Evolutionary conservation across 768 basidiomycete species (phyloP), one percentile per base, ranked within the genome.

Genomic region (Lentinula aciculospora): DNA sequence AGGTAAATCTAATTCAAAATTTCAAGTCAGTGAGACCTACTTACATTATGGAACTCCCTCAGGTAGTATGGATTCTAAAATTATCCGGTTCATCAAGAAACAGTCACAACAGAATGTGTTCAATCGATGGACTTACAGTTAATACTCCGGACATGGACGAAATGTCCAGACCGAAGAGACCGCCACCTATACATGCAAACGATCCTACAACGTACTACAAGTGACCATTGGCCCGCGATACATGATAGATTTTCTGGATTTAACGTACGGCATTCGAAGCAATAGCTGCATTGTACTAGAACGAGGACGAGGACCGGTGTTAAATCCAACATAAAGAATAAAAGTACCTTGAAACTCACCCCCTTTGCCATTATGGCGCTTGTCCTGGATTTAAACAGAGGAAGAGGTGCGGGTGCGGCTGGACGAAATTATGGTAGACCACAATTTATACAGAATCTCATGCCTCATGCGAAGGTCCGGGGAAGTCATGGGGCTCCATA

Each of bases 141-240:
- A 89, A 71, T 53, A 89, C 86, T 7, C 84, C 87, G 51, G 88
- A 86, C 88, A 89, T 89, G 66, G 86, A 89, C 64, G 87, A 86
- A 65, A 90, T 88, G 76, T 90, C 88, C 74, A 90, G 68, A 68
- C 88, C 88, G 66, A 89, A 90, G 36, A 90, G 80, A 49, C 85
- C 85, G 62, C 88, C 87, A 36, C 88, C 88, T 61, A 90, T 89
- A 68, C 88, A 90, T 69, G 88, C 88, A 70, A 90, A 90, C 17
- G 85, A 83, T 29, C 88, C 88, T 56, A 89, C 88, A 58, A 89
- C 69, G 68, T 89, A 89, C 87, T 89, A 60, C 28, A 21, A 49
- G 42, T 17, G 23, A 45, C n/a, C 25, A 19, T 17, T 51, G 54
- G 25, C 36, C 21, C 13, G 4, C 8, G 4, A 27, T 19, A 58